Conservation (phyloP, 2,329 filamentous ascomycete genomes). For the Aureobasidium lini region DNA sequence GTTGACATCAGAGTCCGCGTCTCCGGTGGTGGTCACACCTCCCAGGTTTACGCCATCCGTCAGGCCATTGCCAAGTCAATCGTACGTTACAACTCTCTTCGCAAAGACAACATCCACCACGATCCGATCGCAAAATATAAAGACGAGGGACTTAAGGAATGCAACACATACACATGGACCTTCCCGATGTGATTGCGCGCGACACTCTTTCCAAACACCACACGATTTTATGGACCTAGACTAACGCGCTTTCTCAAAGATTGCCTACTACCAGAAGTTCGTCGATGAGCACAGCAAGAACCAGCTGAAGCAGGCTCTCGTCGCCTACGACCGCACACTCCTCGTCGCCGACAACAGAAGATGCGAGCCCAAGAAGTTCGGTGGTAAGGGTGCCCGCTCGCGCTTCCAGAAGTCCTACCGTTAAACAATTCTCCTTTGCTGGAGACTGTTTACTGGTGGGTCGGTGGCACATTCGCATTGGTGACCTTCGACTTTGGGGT, state of each 20-base stretch:
- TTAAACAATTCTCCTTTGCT: slow-evolving; percentile 49
- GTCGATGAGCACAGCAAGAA: slow-evolving; percentile 99
- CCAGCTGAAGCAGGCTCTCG: slow-evolving; percentile 93
- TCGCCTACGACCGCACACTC: slow-evolving; percentile 92
- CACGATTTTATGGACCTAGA: not conserved
- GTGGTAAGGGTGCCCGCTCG: slow-evolving; percentile 86
- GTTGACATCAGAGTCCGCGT: slow-evolving; percentile 98
- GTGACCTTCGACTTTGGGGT: not conserved
- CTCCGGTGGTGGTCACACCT: slow-evolving; percentile 93
- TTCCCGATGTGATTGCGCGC: not conserved
- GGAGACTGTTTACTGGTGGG: not conserved
- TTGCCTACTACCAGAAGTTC: slow-evolving; percentile 99
- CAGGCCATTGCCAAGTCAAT: slow-evolving; percentile 98
- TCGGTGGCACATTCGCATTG: slow-evolving; percentile 9
- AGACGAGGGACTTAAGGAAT: not conserved
- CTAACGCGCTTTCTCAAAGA: slow-evolving; percentile 23
- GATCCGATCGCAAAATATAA: not conserved
- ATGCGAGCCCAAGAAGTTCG: slow-evolving; percentile 98
- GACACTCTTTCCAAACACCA: not conserved
- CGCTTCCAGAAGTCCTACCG: slow-evolving; percentile 99
- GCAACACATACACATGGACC: not conserved
- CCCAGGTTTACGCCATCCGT: slow-evolving; percentile 95
- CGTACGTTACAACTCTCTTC: slow-evolving; percentile 33
- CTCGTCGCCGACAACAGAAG: slow-evolving; percentile 99
- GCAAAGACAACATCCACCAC: not conserved